Base-by-base conservation (phyloP, 2,329 filamentous ascomycete genomes). In the Penicillium sp. region DNA sequence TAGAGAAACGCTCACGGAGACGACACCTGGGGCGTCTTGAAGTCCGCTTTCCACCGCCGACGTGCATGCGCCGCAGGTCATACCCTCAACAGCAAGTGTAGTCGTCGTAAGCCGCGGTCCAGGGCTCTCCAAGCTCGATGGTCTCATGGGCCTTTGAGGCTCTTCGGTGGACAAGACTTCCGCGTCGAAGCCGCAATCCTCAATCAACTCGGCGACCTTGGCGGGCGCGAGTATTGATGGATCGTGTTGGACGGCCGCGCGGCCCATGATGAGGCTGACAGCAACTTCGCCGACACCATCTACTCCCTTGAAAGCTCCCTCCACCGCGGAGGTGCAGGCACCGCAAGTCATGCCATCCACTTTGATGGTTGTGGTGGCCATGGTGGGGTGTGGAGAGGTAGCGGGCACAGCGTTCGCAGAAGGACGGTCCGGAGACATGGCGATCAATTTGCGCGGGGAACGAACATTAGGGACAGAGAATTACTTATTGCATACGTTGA, bases 291-390 rank as follows among this genome's bases (percentile, higher is more conserved):
- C 87, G 8, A 93, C 83, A 46, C 93, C 91, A 35, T 85, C 77
- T 4, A 95, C 79, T 56, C 80, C 82, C 62, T 88, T 86, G 73
- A 98, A 95, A 57, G 87, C 93, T 50, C 85, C 82, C 76, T 97
- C 91, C 59, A 98, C 85, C n/a, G 93, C 85, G 39, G 90, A 94
- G 27, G 91, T 96, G 68, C 93, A 98, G 59, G 91, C 86, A 65
- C 91, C 90, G 73, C 93, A 98, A 55, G 77, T 80, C 75, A 79
- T 98, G 59, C 93, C 93, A 57, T 86, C 89, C 36, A 98, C 86
- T 63, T 85, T 88, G 51, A 98, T 73, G 18, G 90, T 96, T 29
- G 93, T 97, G 9, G 88, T 95, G 35, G 88, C 88, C 82, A 94
- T 86, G 66, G 78, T 73, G 33, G 78, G 76, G 29, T 62, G 55